These are phyloP conservation scores for Coffea canephora DNA, from an alignment of 257 asterid species.

Conservation along the genomic window DNA sequence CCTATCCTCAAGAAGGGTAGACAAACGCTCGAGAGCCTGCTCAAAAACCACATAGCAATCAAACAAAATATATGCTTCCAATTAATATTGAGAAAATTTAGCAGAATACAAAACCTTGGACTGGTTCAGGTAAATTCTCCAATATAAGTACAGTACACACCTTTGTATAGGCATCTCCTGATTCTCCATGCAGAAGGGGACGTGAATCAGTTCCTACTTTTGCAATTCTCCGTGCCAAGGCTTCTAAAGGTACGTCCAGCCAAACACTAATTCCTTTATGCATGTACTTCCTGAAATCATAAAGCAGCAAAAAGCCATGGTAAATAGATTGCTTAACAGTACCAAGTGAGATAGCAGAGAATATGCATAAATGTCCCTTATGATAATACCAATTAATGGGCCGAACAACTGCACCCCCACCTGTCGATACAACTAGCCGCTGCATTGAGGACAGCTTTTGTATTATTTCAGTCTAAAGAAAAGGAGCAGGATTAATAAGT, in stretches of 20 bases:
- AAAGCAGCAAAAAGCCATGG: conserved; percentile 13
- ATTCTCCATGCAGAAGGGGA: conserved; percentile 66
- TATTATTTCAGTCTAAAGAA: conserved; percentile 64
- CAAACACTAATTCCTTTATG: conserved; percentile 79
- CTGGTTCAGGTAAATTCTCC: neutral
- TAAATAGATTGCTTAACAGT: neutral
- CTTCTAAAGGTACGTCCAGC: conserved; percentile 89
- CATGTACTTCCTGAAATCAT: conserved; percentile 70
- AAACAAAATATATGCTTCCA: neutral
- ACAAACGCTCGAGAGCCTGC: conserved; percentile 70
- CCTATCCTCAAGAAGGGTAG: conserved; percentile 61
- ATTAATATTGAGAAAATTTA: neutral
- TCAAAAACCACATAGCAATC: conserved; percentile 12
- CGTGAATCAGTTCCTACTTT: conserved; percentile 78
- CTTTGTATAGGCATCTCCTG: conserved; percentile 72
- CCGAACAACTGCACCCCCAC: conserved; percentile 95
- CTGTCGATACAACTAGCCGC: conserved; percentile 77
- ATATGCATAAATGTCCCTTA: neutral
- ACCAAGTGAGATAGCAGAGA: neutral
- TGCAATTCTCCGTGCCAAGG: conserved; percentile 78
- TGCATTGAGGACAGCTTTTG: conserved; percentile 65
- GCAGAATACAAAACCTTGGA: neutral
- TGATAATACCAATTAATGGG: conserved; percentile 76
- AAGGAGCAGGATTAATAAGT: conserved; percentile 3
- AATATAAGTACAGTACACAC: conserved; percentile 24